Conservation (phyloP, 805 yeast species). For the Candida pini region DNA sequence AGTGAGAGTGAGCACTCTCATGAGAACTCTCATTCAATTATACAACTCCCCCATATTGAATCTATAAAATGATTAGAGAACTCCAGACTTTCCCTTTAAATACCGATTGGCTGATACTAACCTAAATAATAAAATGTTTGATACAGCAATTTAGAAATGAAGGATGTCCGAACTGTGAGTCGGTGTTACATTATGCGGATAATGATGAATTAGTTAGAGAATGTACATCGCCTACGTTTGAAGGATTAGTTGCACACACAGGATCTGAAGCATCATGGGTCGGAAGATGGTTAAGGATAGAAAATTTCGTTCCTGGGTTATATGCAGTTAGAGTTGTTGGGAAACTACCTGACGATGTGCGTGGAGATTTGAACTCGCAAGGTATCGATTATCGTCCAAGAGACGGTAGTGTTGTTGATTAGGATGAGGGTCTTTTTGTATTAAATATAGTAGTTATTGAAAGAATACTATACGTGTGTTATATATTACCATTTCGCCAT, state of each 20-base stretch:
- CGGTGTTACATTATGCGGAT: slow-evolving; percentile 64
- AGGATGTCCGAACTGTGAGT: slow-evolving; percentile 97
- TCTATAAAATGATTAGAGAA: too few species aligned
- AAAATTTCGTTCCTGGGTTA: slow-evolving; percentile 80
- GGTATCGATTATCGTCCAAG: slow-evolving; percentile 89
- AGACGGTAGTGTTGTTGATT: slow-evolving; percentile 67
- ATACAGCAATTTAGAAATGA: slow-evolving; percentile 59
- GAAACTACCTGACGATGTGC: slow-evolving; percentile 80
- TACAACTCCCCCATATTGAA: too few species aligned
- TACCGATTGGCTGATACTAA: neutral
- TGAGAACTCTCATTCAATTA: neutral
- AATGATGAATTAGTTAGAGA: slow-evolving; percentile 84
- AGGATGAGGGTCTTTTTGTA: neutral
- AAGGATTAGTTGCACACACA: slow-evolving; percentile 88
- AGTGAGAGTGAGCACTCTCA: neutral
- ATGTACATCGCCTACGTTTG: slow-evolving; percentile 94
- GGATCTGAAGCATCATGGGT: slow-evolving; percentile 90
- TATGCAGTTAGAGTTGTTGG: slow-evolving; percentile 95
- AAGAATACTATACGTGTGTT: too few species aligned
- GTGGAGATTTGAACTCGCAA: slow-evolving; percentile 63
- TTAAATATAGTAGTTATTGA: too few species aligned
- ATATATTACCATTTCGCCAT: too few species aligned
- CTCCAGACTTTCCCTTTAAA: neutral
- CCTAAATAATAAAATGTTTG: neutral
- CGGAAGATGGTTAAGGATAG: slow-evolving; percentile 91